phyloP scores from a whole-genome alignment of 2,329 filamentous ascomycete genomes.

The Aspergillus sojae region DNA sequence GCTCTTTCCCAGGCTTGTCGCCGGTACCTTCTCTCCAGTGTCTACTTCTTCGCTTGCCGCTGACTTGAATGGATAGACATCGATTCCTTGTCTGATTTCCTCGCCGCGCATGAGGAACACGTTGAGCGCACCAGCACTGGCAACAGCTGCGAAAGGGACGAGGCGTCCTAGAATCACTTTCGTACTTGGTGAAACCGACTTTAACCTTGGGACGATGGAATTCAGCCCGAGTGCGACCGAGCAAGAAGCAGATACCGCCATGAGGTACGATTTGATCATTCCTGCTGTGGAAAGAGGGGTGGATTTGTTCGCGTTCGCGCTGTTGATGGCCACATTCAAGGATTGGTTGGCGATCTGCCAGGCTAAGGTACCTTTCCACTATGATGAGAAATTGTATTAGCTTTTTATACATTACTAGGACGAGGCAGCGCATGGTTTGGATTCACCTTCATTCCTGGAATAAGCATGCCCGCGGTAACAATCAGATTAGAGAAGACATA shows the following conservation, averaged over 20 bases:
- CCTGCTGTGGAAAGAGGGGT: background rate
- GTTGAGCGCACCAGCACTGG: conserved; percentile 1
- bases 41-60: background rate
- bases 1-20: background rate
- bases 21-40: background rate
- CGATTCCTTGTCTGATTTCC: background rate
- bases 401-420: background rate
- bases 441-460: background rate
- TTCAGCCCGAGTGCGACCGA: background rate
- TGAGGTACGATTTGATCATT: conserved; percentile 1
- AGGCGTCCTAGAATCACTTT: background rate
- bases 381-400: background rate
- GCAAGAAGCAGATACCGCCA: conserved; percentile 1
- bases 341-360: background rate
- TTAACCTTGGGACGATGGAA: background rate
- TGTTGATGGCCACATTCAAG: background rate
- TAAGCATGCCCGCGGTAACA: conserved; percentile 2
- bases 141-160: background rate
- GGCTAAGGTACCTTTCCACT: background rate
- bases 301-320: conserved; percentile 2
- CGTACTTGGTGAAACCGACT: background rate
- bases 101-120: background rate
- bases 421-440: background rate
- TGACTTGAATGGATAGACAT: background rate
- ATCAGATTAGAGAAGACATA: conserved; percentile 2